Evolutionary conservation across 805 yeast genomes (phyloP).

Genomic region (Yarrowia bubula): DNA sequence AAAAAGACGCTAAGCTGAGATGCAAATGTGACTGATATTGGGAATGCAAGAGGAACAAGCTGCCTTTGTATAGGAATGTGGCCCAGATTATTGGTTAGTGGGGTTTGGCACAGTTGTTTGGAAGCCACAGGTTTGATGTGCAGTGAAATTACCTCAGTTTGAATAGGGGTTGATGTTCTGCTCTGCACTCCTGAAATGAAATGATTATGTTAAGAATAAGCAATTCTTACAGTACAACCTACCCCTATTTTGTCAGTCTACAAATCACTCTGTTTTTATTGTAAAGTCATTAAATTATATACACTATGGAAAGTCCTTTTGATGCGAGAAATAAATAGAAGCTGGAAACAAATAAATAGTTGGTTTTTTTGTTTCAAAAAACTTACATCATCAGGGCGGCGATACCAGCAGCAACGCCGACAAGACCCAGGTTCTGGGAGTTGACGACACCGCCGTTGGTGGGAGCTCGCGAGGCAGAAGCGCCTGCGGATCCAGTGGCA

Average conservation of each 20-base stretch:
- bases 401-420: constrained; percentile 20
- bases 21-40: neutral
- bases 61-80: too few relatives aligned
- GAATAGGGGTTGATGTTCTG: too few relatives aligned
- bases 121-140: too few relatives aligned
- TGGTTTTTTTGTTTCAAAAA: neutral
- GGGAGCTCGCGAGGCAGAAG: constrained; percentile 24
- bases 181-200: too few relatives aligned
- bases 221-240: too few relatives aligned
- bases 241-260: too few relatives aligned
- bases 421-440: constrained; percentile 23
- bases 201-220: too few relatives aligned
- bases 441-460: constrained; percentile 20
- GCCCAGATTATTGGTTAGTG: too few relatives aligned
- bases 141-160: too few relatives aligned
- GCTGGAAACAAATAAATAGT: neutral
- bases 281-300: constrained; percentile 5
- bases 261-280: neutral
- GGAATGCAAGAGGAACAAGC: too few relatives aligned
- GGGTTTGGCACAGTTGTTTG: too few relatives aligned
- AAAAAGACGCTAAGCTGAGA: neutral
- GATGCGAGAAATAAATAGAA: neutral
- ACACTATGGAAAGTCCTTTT: constrained; percentile 14
- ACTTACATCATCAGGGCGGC: constrained; percentile 27
- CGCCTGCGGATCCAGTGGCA: constrained; percentile 23